These are phyloP conservation scores for Soucietia sequanensis DNA, from an alignment of 805 yeast genomes.

Conservation along the genomic window DNA sequence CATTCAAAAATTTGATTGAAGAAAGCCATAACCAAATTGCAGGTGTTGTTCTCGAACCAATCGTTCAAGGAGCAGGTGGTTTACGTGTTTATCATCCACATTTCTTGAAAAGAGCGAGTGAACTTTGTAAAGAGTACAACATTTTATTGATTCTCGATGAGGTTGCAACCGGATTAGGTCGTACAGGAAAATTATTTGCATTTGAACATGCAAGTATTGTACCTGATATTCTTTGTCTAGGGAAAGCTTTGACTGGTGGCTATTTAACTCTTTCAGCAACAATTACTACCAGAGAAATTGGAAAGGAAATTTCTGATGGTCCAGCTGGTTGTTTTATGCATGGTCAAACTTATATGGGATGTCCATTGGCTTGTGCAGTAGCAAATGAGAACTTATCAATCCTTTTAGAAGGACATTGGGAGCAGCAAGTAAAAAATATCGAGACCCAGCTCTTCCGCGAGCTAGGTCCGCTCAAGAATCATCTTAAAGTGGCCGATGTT, in stretches of 20 bases:
- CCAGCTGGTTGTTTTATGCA: conserved; percentile 19
- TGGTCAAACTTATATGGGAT: conserved; percentile 6
- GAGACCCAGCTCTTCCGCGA: conserved; percentile 12
- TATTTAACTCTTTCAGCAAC: conserved; percentile 47
- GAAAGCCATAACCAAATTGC: conserved; percentile 29
- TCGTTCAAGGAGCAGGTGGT: conserved; percentile 40
- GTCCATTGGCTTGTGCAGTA: conserved; percentile 6
- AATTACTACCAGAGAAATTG: conserved; percentile 31
- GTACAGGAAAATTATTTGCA: conserved; percentile 43
- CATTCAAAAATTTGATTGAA: conserved; percentile 22
- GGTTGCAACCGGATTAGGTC: conserved; percentile 71
- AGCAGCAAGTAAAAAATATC: conserved; percentile 13
- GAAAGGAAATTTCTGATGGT: conserved; percentile 16
- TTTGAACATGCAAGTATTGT: conserved; percentile 46
- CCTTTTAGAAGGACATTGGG: conserved; percentile 11
- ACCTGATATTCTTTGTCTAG: conserved; percentile 50
- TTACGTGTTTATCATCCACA: conserved; percentile 32
- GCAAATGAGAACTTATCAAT: conserved; percentile 12
- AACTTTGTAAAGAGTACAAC: conserved; percentile 42
- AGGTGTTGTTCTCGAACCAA: conserved; percentile 34
- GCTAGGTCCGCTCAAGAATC: conserved; percentile 1
- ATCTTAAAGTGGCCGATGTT: conserved; percentile 1
- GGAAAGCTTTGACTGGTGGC: conserved; percentile 51
- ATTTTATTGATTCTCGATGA: conserved; percentile 66
- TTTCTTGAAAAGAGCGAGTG: conserved; percentile 26